phyloP scores from a whole-genome alignment of 1,284 basidiomycete species.

The Amylostereum chailletii region DNA sequence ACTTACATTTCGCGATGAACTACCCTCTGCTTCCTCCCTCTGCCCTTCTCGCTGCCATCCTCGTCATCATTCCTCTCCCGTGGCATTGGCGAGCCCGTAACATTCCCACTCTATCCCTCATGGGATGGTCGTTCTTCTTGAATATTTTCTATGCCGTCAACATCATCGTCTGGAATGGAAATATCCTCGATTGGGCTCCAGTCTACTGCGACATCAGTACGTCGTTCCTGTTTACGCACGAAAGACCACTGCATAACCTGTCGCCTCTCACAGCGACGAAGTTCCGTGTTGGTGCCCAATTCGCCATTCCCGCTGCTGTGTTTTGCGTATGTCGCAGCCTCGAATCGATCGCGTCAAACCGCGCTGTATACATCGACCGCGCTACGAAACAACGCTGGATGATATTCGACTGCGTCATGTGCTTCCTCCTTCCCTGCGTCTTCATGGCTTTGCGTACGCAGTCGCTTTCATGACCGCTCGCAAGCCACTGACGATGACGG shows the following conservation, averaged over 20 bases:
- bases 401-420: slow-evolving; percentile 19
- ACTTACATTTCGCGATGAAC: no score
- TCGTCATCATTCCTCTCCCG: slow-evolving; percentile 19
- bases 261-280: slow-evolving; percentile 23
- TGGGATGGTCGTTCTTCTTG: slow-evolving; percentile 28
- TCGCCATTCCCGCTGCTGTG: slow-evolving; percentile 27
- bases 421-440: slow-evolving; percentile 20
- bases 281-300: slow-evolving; percentile 21
- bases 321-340: slow-evolving; percentile 22
- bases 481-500: background rate
- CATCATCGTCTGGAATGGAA: slow-evolving; percentile 30
- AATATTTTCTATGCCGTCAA: slow-evolving; percentile 31
- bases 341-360: slow-evolving; percentile 13
- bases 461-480: slow-evolving; percentile 1
- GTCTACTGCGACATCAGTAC: slow-evolving; percentile 42
- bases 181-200: slow-evolving; percentile 19
- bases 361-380: slow-evolving; percentile 7
- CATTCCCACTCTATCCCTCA: slow-evolving; percentile 28
- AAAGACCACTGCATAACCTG: slow-evolving; percentile 8
- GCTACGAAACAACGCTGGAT: slow-evolving; percentile 16
- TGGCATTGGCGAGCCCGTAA: slow-evolving; percentile 29
- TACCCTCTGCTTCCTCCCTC: background rate
- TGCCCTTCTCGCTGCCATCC: slow-evolving; percentile 14
- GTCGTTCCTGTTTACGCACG: slow-evolving; percentile 13
- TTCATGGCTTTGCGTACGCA: slow-evolving; percentile 24